Base-by-base conservation (phyloP, 371 early-diverging fungal genomes). In the Lichtheimia corymbifera region DNA sequence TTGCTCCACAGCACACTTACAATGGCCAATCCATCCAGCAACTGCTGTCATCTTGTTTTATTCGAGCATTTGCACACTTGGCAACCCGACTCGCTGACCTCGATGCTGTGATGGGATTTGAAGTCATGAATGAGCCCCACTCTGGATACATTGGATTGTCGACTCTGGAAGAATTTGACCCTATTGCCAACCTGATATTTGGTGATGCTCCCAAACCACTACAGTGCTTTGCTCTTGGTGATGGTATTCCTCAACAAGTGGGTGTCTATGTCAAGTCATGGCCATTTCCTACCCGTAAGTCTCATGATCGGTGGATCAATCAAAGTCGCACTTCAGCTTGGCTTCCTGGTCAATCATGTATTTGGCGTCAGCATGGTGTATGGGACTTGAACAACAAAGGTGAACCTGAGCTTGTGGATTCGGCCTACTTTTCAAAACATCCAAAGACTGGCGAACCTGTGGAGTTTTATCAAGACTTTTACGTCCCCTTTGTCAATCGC, bases 41-140 rank as follows among this genome's bases (percentile, higher is more conserved):
- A 47, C 79, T 79, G 17, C 55, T 88, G 18, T 80, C 84, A 49
- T 66, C 70, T 18, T 59, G 75, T 60, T 88, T 80, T 55, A 68
- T 87, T 6, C 62, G 74, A n/a, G 83, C 84, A 28, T 87, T 79
- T 59, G 63, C 63, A 5, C 77, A 88, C 58, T 61, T 88, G 17
- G 87, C 85, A 4, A 58, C 64, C 59, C 86, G 93, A 7, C 59
- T 93, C 13, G 63, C 59, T 45, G 79, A 86, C 57, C 63, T 90
- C 12, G 80, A 83, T 15, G 83, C 90, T 2, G 83, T 92, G 5
- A 59, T 89, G 17, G 93, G 90, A 6, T 90, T 88, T 62, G 93
- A 93, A 59, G 86, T 89, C 24, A 84, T 93, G 81, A 93, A 93
- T 53, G 94, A 93, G 59, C 94, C 94, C 7, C 89, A 88, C 63